phyloP scores from a whole-genome alignment of 2,329 filamentous ascomycete genomes.

The Penicillium sp. region DNA sequence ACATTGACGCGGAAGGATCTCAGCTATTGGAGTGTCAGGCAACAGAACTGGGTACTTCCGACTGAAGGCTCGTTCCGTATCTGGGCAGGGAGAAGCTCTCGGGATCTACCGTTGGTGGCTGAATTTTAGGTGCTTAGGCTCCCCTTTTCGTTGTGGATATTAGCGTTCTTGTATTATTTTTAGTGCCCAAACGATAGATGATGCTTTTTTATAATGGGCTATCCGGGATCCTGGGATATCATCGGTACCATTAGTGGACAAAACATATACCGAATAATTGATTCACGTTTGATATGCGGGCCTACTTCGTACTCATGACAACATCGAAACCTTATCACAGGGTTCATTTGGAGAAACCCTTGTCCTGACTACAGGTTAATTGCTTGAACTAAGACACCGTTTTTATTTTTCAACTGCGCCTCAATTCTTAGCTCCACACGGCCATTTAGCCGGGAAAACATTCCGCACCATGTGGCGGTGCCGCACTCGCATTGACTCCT shows the following conservation, averaged over 20 bases:
- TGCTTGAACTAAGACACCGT: not conserved
- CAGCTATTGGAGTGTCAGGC: conserved; percentile 68
- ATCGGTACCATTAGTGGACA: not conserved
- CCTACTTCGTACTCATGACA: not conserved
- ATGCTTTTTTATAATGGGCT: not conserved
- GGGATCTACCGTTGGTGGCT: conserved; percentile 33
- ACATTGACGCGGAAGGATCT: conserved; percentile 66
- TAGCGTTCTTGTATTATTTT: not conserved
- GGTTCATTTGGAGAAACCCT: not conserved
- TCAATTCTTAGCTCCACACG: not conserved
- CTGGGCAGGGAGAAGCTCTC: conserved; percentile 38
- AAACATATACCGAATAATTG: not conserved
- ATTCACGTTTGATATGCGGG: not conserved
- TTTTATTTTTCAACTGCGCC: not conserved
- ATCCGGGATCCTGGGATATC: not conserved
- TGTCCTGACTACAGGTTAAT: not conserved
- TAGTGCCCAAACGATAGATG: not conserved
- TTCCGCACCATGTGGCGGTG: conserved; percentile 6
- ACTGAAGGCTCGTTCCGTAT: conserved; percentile 38
- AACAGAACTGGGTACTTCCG: conserved; percentile 69
- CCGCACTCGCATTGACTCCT: not conserved
- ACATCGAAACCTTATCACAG: not conserved
- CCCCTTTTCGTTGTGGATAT: not conserved
- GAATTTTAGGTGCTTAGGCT: conserved; percentile 21
- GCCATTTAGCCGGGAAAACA: not conserved